A percentile compares a stretch with the other conserved stretches of the same genome.
These are phyloP conservation scores for Sphaceloma murrayae DNA, from an alignment of 2,329 filamentous ascomycete species.

Conservation along the genomic window DNA sequence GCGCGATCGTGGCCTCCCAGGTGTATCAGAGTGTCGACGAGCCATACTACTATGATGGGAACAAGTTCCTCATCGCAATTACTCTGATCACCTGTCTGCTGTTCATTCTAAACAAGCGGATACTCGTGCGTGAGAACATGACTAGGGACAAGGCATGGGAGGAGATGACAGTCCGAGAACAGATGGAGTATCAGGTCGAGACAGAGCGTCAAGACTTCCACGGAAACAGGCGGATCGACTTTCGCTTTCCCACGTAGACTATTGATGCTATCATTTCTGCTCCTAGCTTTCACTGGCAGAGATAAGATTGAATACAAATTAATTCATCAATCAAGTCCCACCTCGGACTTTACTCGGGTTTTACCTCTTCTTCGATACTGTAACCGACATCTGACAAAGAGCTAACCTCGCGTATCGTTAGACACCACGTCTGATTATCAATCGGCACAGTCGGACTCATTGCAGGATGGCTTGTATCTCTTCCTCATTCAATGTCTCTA, in stretches of 20 bases:
- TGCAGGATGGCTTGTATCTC: no score
- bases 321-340: no score
- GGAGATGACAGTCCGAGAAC: conserved; percentile 38
- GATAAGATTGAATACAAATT: no score
- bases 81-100: conserved; percentile 40
- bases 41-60: conserved; percentile 49
- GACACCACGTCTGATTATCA: no score
- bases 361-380: no score
- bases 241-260: conserved; percentile 8
- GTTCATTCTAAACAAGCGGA: conserved; percentile 43
- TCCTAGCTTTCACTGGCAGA: no score
- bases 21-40: conserved; percentile 45
- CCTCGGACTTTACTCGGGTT: no score
- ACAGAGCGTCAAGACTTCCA: conserved; percentile 17
- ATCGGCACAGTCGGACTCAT: no score
- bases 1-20: conserved; percentile 33
- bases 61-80: conserved; percentile 48
- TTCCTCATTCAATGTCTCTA: neutral
- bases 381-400: no score
- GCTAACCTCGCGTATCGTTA: no score
- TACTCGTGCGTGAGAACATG: conserved; percentile 39
- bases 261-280: neutral
- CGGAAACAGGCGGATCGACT: conserved; percentile 15
- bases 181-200: conserved; percentile 39
- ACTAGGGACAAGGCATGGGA: conserved; percentile 42